These are phyloP conservation scores for Tetrastigma voinierianum DNA, from an alignment of 164 flowering plant species.

Conservation along the genomic window DNA sequence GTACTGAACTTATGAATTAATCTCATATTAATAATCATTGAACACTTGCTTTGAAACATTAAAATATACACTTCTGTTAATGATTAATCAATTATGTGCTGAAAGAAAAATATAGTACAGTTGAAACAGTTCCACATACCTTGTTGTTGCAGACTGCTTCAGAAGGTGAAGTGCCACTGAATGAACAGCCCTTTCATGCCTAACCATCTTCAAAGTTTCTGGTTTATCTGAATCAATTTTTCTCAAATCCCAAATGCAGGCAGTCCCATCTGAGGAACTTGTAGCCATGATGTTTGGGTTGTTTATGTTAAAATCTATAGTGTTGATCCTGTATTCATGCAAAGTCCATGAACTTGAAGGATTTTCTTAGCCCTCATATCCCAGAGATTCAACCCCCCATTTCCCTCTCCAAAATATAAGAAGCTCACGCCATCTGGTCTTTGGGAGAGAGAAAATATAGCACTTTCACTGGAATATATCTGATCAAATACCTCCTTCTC, in stretches of 20 bases:
- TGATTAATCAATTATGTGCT: too few species aligned
- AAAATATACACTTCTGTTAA: too few species aligned
- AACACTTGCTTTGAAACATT: not conserved
- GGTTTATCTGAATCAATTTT: conserved; percentile 28
- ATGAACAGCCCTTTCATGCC: conserved; percentile 61
- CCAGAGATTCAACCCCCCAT: conserved; percentile 52
- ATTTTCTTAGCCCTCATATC: conserved; percentile 58
- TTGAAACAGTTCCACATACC: conserved; percentile 37
- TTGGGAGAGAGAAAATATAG: conserved; percentile 63
- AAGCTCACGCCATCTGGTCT: conserved; percentile 38
- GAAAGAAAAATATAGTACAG: not conserved
- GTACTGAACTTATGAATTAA: not conserved
- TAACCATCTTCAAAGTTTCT: conserved; percentile 33
- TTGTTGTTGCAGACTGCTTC: conserved; percentile 78
- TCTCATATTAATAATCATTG: not conserved
- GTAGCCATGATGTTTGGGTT: conserved; percentile 73
- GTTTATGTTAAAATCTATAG: conserved; percentile 65
- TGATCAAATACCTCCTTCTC: conserved; percentile 72
- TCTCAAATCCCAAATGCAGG: conserved; percentile 93
- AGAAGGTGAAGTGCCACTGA: conserved; percentile 89
- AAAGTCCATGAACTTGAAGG: conserved; percentile 40
- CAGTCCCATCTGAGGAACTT: conserved; percentile 85
- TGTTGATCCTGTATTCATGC: conserved; percentile 70
- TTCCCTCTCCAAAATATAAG: conserved; percentile 70
- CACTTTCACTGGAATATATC: conserved; percentile 41